Evolutionary conservation across 371 early-diverging fungal genomes (phyloP).

Genomic region (Zychaea mexicana): DNA sequence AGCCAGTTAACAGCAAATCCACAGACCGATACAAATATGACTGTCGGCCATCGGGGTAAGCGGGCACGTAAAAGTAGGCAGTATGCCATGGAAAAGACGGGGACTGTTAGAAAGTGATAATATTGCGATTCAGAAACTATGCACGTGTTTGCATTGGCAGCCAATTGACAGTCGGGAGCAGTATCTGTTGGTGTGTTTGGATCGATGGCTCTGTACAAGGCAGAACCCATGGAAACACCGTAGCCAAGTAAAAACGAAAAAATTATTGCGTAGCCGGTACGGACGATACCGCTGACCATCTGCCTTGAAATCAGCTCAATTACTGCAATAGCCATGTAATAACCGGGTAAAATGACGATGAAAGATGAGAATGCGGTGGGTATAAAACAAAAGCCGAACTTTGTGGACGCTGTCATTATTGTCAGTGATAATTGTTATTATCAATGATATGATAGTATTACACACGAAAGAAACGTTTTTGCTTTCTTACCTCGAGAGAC

Average conservation of each 20-base stretch:
- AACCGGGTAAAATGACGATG: constrained; percentile 73
- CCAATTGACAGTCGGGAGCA: constrained; percentile 19
- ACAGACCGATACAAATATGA: constrained; percentile 12
- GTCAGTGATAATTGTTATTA: not conserved
- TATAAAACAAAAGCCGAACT: constrained; percentile 46
- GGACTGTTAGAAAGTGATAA: constrained; percentile 43
- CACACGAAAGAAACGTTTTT: too few relatives aligned
- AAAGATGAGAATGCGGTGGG: constrained; percentile 52
- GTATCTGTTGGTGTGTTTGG: constrained; percentile 10
- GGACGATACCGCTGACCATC: constrained; percentile 83
- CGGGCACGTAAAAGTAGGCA: constrained; percentile 42
- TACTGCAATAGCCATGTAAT: constrained; percentile 72
- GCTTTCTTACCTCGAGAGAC: constrained; percentile 55
- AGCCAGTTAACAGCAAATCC: constrained; percentile 43
- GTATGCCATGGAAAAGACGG: constrained; percentile 46
- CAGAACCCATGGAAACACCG: constrained; percentile 75
- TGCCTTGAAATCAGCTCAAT: constrained; percentile 86
- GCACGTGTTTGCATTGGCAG: constrained; percentile 27
- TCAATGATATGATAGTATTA: not conserved
- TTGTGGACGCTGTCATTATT: constrained; percentile 12
- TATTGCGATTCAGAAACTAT: constrained; percentile 29
- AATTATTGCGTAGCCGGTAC: constrained; percentile 79
- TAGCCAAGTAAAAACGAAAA: constrained; percentile 80
- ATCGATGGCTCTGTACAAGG: constrained; percentile 46
- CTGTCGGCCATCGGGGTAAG: constrained; percentile 28